Evolutionary conservation across 257 asterid genomes (phyloP).

Genomic region (Rauvolfia tetraphylla): DNA sequence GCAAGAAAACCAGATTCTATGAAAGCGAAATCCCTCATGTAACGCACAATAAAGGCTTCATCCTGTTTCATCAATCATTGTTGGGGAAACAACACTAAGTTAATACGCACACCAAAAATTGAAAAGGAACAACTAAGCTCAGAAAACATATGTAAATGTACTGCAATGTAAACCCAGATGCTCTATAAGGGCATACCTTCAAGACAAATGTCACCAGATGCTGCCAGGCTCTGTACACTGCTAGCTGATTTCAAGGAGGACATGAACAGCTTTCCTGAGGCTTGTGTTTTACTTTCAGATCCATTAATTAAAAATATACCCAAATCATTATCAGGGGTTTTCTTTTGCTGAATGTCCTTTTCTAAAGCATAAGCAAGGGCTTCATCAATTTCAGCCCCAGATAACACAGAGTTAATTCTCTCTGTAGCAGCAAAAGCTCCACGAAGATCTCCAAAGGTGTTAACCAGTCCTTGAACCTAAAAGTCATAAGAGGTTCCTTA

Average conservation of each 20-base stretch:
- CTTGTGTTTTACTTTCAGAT: constrained; percentile 34
- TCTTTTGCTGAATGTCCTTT: constrained; percentile 58
- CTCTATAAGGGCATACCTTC: constrained; percentile 50
- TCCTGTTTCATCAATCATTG: background rate
- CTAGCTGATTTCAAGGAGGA: constrained; percentile 67
- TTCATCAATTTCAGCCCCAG: constrained; percentile 75
- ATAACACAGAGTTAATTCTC: constrained; percentile 81
- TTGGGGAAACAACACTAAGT: background rate
- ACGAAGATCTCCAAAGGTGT: constrained; percentile 97
- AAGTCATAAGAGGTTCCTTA: constrained; percentile 6
- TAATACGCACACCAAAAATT: background rate
- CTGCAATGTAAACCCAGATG: constrained; percentile 6
- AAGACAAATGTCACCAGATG: constrained; percentile 74
- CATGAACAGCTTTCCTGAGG: constrained; percentile 47
- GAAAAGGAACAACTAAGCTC: background rate
- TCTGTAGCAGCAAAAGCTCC: constrained; percentile 93
- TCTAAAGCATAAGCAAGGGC: constrained; percentile 78
- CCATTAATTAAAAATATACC: constrained; percentile 48
- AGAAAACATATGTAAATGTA: constrained; percentile 3
- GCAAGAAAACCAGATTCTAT: background rate
- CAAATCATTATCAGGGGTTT: constrained; percentile 44
- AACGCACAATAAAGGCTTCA: background rate
- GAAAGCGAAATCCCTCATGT: background rate
- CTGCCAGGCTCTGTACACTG: constrained; percentile 59
- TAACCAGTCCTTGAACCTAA: constrained; percentile 96